phyloP scores from a whole-genome alignment of 805 yeast species.

The Starmerella apis region DNA sequence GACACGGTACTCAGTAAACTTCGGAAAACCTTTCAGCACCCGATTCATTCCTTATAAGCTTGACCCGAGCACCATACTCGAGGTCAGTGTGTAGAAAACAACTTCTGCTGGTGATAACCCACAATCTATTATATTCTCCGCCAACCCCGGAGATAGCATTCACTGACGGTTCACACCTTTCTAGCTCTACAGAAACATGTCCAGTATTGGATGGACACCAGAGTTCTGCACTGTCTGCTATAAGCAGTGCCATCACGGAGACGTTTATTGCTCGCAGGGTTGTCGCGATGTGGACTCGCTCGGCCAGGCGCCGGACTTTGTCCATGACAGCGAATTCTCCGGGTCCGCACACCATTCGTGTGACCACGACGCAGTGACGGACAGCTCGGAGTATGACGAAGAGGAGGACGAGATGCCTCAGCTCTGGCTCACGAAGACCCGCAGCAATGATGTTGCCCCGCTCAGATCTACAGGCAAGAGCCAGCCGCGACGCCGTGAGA shows the following conservation, averaged over 20 bases:
- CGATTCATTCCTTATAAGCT: neutral
- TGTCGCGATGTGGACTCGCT: constrained; percentile 30
- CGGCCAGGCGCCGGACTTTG: neutral
- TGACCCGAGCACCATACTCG: neutral
- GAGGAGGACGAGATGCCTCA: constrained; percentile 12
- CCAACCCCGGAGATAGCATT: too few relatives aligned
- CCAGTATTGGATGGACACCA: constrained; percentile 32
- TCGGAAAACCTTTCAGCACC: neutral
- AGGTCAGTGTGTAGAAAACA: neutral
- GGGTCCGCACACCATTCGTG: neutral
- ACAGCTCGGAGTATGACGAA: constrained; percentile 12
- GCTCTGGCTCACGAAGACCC: constrained; percentile 9
- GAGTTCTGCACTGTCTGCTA: constrained; percentile 54
- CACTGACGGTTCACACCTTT: too few relatives aligned
- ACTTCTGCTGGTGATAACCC: neutral
- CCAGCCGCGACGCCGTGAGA: constrained; percentile 6
- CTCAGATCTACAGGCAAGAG: neutral
- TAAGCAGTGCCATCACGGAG: constrained; percentile 37
- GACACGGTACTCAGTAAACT: neutral
- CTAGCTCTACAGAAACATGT: neutral
- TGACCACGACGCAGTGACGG: constrained; percentile 3
- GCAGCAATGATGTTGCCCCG: neutral
- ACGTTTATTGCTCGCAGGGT: constrained; percentile 40
- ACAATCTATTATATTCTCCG: neutral
- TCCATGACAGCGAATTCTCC: neutral